Base-by-base conservation (phyloP, 139 green algal species). In the Deuterostichococcus epilithicus region DNA sequence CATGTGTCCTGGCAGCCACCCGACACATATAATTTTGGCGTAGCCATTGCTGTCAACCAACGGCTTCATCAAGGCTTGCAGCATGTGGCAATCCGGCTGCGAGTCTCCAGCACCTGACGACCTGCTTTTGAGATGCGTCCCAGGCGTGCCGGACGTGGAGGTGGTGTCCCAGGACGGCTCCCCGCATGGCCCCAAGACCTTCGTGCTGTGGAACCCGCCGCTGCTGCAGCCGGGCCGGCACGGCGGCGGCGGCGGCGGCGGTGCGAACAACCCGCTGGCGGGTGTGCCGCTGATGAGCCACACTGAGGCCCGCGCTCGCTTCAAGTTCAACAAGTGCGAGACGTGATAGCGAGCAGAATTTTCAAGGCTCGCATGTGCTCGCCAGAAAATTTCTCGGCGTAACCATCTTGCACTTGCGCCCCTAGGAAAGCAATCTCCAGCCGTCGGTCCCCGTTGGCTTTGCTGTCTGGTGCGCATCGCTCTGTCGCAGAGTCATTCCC, bases 161-260 rank as follows among this genome's bases (percentile, higher is more conserved):
- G 82, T 94, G 22, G 83, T 97, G 22, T 68, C 67, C 2, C 76
- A 93, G 35, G 93, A 98, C 69, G 92, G 94, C 34, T 94, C 88
- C 0, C 95, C 95, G 0, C 82, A 88, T 52, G 94, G 88, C 0
- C 75, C 89, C 32, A 94, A 96, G 78, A 72, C 42, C 30, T 96
- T 98, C 81, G 86, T 96, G 65, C 80, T 98, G 78, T 99, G 95
- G 95, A 98, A 99, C 81, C 95, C 95, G 15, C 92, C 95, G 1
- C 77, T 97, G 38, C 58, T 67, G 32, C 28, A 72, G 63, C n/a
- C 59, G 0, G 35, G 72, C 30, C 18, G 45, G 30, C 38, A 22
- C 5, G 26, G 37, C 36, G 35, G 45, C 23, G 1, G 37, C 63
- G 58, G 68, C 26, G 68, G 75, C 35, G 59, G 25, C 10, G 32